Conservation (phyloP, 495 filamentous ascomycete species). For the Chlorociboria aeruginascens region DNA sequence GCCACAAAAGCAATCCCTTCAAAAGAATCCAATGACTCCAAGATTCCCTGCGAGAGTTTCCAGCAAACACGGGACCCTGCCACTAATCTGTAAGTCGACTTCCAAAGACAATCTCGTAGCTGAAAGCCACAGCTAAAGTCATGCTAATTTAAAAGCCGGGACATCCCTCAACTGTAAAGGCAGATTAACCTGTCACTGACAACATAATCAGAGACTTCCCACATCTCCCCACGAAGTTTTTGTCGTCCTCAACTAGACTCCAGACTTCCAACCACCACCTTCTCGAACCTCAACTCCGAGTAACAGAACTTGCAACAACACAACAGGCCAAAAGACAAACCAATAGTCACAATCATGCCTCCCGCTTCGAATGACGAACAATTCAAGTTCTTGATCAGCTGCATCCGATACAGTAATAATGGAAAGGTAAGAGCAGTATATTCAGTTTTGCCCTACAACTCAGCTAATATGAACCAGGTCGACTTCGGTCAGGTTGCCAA, state of each 20-base stretch:
- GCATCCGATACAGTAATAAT: slow-evolving; percentile 43
- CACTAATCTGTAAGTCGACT: slow-evolving; percentile 1
- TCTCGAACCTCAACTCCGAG: neutral
- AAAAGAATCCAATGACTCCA: neutral
- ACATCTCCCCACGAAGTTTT: neutral
- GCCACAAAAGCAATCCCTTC: neutral
- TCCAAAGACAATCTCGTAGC: neutral
- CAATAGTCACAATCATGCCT: slow-evolving; percentile 27
- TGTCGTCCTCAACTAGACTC: neutral
- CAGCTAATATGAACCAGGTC: slow-evolving; percentile 28
- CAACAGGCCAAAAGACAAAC: neutral
- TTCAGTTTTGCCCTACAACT: neutral
- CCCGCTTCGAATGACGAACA: slow-evolving; percentile 38
- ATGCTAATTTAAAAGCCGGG: neutral
- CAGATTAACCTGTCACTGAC: slow-evolving; percentile 1
- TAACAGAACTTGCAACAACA: neutral
- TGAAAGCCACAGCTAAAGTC: slow-evolving; percentile 1
- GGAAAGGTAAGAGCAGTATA: slow-evolving; percentile 38
- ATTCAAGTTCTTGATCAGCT: slow-evolving; percentile 51
- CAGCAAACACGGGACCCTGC: neutral
- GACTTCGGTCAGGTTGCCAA: slow-evolving; percentile 51
- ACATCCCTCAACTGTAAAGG: neutral
- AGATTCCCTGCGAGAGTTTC: neutral
- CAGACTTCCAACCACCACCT: neutral
- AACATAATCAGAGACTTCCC: neutral